Evolutionary conservation across 139 green algal species (phyloP), one percentile per base, ranked within the genome.

Genomic region (Dunaliella sp.): DNA sequence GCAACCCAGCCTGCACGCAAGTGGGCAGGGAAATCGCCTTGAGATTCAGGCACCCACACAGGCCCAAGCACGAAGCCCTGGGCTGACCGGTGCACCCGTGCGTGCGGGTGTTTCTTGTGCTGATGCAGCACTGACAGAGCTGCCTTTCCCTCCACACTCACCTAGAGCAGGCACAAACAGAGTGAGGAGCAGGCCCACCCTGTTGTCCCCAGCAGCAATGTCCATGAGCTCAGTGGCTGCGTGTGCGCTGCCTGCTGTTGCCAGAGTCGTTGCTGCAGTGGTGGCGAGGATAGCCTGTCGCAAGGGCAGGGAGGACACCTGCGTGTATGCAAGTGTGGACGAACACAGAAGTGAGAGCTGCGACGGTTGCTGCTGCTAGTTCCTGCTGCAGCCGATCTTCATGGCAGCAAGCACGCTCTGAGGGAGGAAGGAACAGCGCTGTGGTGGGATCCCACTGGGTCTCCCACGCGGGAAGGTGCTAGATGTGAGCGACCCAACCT

Each of bases 1-100:
- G 81, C 87, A 82, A 97, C 95, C 95, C 94, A 95, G 38, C 84
- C n/a, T n/a, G n/a, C n/a, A n/a, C n/a, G n/a, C n/a, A n/a, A n/a
- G n/a, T n/a, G n/a, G n/a, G n/a, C n/a, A n/a, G n/a, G n/a, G n/a
- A n/a, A n/a, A n/a, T n/a, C n/a, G n/a, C n/a, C n/a, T n/a, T n/a
- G n/a, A n/a, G n/a, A n/a, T n/a, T n/a, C n/a, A n/a, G n/a, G n/a
- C n/a, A n/a, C n/a, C n/a, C n/a, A n/a, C n/a, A n/a, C n/a, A n/a
- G n/a, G n/a, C n/a, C n/a, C n/a, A n/a, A n/a, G n/a, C n/a, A n/a
- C n/a, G n/a, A n/a, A n/a, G n/a, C n/a, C n/a, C n/a, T n/a, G n/a
- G n/a, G n/a, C n/a, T n/a, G n/a, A n/a, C n/a, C n/a, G n/a, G n/a
- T n/a, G n/a, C n/a, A n/a, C n/a, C n/a, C n/a, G n/a, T n/a, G n/a